phyloP scores from a whole-genome alignment of 2,329 filamentous ascomycete species.

The Claviceps monticola region DNA sequence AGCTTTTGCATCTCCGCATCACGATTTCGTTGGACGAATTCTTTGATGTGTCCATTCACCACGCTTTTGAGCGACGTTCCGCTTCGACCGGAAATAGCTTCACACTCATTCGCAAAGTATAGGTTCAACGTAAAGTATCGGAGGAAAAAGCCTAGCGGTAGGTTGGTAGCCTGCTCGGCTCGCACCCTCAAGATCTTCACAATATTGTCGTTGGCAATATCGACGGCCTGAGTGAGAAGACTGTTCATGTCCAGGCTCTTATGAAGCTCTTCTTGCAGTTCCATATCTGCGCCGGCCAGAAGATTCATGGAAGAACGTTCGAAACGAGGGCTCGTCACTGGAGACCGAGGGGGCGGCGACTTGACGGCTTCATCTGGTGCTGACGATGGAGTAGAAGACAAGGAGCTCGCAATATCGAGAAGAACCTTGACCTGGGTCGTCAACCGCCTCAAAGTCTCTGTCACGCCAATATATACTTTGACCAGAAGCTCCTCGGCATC shows the following conservation, averaged over 20 bases:
- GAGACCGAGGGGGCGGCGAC: slow-evolving; percentile 36
- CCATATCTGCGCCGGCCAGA: slow-evolving; percentile 19
- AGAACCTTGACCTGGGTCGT: slow-evolving; percentile 88
- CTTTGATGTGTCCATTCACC: slow-evolving; percentile 69
- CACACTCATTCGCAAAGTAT: slow-evolving; percentile 75
- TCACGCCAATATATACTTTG: slow-evolving; percentile 73
- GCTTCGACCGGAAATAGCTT: slow-evolving; percentile 67
- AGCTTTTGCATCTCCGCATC: slow-evolving; percentile 62
- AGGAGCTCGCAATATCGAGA: slow-evolving; percentile 79
- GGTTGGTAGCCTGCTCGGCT: slow-evolving; percentile 54
- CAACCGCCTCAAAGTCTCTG: slow-evolving; percentile 72
- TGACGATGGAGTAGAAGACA: slow-evolving; percentile 26
- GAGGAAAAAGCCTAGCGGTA: slow-evolving; percentile 57
- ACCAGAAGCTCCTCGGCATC: slow-evolving; percentile 75
- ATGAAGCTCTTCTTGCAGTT: slow-evolving; percentile 61
- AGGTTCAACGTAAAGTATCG: slow-evolving; percentile 74
- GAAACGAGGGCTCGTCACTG: slow-evolving; percentile 36
- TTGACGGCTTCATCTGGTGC: slow-evolving; percentile 24
- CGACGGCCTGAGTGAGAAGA: slow-evolving; percentile 65
- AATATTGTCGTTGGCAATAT: slow-evolving; percentile 65
- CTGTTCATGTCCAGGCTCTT: slow-evolving; percentile 64
- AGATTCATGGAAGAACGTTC: slow-evolving; percentile 15
- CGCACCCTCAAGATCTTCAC: slow-evolving; percentile 65
- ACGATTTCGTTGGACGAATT: slow-evolving; percentile 60
- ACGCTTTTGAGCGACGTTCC: slow-evolving; percentile 63